These are phyloP conservation scores for Populus tremula DNA, from an alignment of 345 rosid genomes.

Conservation along the genomic window DNA sequence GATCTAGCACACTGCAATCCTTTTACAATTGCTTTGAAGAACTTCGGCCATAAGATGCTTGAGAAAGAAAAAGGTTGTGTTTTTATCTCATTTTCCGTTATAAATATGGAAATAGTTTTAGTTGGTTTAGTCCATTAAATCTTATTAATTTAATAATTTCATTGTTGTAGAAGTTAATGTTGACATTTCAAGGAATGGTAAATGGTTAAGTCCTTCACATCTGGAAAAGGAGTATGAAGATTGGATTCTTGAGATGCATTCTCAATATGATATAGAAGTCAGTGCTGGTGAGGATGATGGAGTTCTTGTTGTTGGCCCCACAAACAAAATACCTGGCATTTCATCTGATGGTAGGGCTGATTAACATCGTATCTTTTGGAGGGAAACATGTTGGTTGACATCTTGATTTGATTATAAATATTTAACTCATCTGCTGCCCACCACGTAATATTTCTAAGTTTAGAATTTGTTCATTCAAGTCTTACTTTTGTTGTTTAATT, in stretches of 20 bases:
- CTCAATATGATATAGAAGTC: conserved; percentile 55
- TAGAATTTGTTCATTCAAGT: background rate
- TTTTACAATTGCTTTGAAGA: conserved; percentile 55
- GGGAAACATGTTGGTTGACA: no score
- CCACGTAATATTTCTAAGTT: background rate
- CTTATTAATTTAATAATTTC: conserved; percentile 3
- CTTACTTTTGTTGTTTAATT: background rate
- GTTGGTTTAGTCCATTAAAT: background rate
- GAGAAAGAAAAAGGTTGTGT: conserved; percentile 51
- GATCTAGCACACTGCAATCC: conserved; percentile 57
- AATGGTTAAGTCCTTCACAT: conserved; percentile 29
- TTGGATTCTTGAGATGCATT: conserved; percentile 73
- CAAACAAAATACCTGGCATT: conserved; percentile 53
- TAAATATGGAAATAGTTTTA: background rate
- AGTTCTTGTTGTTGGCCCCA: conserved; percentile 34
- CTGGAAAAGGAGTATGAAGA: conserved; percentile 56
- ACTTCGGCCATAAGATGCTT: conserved; percentile 39
- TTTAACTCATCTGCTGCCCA: background rate
- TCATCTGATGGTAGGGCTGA: conserved; percentile 50
- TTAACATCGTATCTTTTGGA: background rate
- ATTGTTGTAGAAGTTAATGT: conserved; percentile 36
- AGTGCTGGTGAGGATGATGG: conserved; percentile 56
- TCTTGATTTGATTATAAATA: no score
- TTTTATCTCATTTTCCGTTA: background rate
- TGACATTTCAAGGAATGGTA: conserved; percentile 41